A percentile compares a stretch with the other conserved stretches of the same genome.
These are phyloP conservation scores for Chaetothyriales sp. DNA, from an alignment of 2,329 filamentous ascomycete genomes.

Conservation along the genomic window DNA sequence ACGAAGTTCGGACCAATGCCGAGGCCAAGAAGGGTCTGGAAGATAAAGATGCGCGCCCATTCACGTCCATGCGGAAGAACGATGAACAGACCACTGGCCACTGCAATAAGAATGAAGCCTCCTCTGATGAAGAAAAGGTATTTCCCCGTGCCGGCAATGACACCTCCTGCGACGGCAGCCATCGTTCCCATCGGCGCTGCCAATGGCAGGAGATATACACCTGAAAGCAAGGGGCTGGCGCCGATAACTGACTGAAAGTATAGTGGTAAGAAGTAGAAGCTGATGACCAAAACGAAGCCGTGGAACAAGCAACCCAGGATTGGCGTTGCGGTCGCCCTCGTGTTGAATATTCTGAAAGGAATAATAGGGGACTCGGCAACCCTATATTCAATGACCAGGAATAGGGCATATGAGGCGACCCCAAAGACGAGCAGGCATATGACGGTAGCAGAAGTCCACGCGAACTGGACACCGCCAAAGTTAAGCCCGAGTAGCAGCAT, in stretches of 20 bases:
- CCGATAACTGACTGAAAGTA: conserved; percentile 33
- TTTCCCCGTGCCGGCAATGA: conserved; percentile 36
- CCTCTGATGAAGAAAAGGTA: conserved; percentile 41
- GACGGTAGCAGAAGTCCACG: conserved; percentile 42
- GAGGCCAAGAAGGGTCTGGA: conserved; percentile 45
- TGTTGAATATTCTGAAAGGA: conserved; percentile 1
- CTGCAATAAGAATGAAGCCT: conserved; percentile 13
- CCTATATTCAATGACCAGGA: conserved; percentile 50
- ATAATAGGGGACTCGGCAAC: conserved; percentile 37
- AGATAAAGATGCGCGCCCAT: conserved; percentile 34
- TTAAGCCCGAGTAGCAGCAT: conserved; percentile 79
- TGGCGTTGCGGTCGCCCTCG: conserved; percentile 27
- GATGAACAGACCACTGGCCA: conserved; percentile 51
- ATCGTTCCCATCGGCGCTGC: conserved; percentile 28
- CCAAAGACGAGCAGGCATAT: conserved; percentile 43
- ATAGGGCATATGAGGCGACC: conserved; percentile 33
- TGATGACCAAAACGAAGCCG: conserved; percentile 27
- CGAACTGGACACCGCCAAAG: conserved; percentile 42
- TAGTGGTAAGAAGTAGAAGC: conserved; percentile 26
- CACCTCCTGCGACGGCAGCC: conserved; percentile 32
- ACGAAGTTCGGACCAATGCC: conserved; percentile 53
- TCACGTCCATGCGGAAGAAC: conserved; percentile 40
- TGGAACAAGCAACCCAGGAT: conserved; percentile 33
- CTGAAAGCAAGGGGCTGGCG: conserved; percentile 16
- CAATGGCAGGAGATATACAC: conserved; percentile 10